These are phyloP conservation scores for Rhodamnia argentea DNA, from an alignment of 345 rosid species.

Conservation along the genomic window DNA sequence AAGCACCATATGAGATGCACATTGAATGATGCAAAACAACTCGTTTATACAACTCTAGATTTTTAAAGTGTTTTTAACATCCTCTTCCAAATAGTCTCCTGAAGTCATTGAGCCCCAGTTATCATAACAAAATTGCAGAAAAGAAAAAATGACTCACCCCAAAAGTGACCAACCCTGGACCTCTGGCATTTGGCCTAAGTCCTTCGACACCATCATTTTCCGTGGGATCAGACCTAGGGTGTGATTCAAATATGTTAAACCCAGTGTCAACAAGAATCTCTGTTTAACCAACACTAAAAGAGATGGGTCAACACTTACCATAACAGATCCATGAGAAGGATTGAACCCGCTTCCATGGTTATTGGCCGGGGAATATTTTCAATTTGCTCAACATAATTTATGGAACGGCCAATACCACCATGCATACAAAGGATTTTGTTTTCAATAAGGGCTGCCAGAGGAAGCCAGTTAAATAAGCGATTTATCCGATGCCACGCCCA, in stretches of 20 bases:
- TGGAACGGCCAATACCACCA: constrained; percentile 98
- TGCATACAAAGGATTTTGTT: constrained; percentile 99
- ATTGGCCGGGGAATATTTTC: constrained; percentile 95
- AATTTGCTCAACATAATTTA: constrained; percentile 94
- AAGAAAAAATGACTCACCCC: constrained; percentile 53
- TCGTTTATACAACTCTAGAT: not conserved
- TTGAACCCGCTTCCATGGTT: constrained; percentile 94
- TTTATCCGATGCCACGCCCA: constrained; percentile 99
- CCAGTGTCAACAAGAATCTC: not conserved
- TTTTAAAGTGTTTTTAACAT: not conserved
- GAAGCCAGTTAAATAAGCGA: constrained; percentile 96
- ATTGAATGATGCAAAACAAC: not conserved
- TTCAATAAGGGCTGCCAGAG: constrained; percentile 90
- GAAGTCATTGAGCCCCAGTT: not conserved
- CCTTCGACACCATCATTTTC: constrained; percentile 99
- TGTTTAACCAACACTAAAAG: not conserved
- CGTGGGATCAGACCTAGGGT: constrained; percentile 85
- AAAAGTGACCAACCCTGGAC: constrained; percentile 95
- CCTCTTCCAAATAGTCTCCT: not conserved
- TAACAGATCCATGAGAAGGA: constrained; percentile 91
- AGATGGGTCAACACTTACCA: constrained; percentile 41
- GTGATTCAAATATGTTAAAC: not conserved
- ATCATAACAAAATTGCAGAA: not conserved
- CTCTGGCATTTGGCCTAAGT: constrained; percentile 95
- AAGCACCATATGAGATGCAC: not conserved